Base-by-base conservation (phyloP, 768 basidiomycete species). In the Pleurotus pulmonarius region DNA sequence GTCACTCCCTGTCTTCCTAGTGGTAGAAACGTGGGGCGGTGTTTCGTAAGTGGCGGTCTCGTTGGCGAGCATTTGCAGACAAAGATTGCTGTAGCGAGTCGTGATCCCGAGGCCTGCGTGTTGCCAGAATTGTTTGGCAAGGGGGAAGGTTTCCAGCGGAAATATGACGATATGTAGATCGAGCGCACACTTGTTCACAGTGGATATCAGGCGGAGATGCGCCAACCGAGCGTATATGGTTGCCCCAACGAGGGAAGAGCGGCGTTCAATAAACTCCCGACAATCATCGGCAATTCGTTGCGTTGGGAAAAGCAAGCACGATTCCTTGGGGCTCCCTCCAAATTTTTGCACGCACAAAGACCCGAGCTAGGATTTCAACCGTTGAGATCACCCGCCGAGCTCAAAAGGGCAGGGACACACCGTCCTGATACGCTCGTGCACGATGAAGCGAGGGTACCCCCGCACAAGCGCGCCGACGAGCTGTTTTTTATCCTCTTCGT, bases 91-190 rank as follows among this genome's bases (percentile, higher is more conserved):
- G 16, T 89, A 72, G 5, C 96, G 86, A 58, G 91, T 94, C 3
- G 90, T 93, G 40, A 99, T 86, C 1, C 95, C 94, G 57, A 89
- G 74, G 0, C 96, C 96, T 0, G 89, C 85, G 67, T 98, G 96
- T 62, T 98, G 95, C 96, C 96, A 98, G 70, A 95, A 98, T 68
- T 93, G 81, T 67, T 91, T 96, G 6, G 92, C 93, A 5, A 87
- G 67, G 7, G 79, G 64, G 62, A 80, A 86, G 3, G 80, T 69
- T 3, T 83, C 78, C 2, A 73, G 68, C 5, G 87, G 84, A 67
- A 94, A 92, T 13, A 99, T 72, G 1, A 87, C 86, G 60, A 95
- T 90, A 67, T 96, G 87, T 1, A 99, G 77, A 56, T 90, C 85
- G 24, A 55, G 8, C 29, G 29, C 9, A 26, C 16, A 5, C 11